Evolutionary conservation across 352 stramenopile species (phyloP).

Genomic region (Phytopythium delawarense): DNA sequence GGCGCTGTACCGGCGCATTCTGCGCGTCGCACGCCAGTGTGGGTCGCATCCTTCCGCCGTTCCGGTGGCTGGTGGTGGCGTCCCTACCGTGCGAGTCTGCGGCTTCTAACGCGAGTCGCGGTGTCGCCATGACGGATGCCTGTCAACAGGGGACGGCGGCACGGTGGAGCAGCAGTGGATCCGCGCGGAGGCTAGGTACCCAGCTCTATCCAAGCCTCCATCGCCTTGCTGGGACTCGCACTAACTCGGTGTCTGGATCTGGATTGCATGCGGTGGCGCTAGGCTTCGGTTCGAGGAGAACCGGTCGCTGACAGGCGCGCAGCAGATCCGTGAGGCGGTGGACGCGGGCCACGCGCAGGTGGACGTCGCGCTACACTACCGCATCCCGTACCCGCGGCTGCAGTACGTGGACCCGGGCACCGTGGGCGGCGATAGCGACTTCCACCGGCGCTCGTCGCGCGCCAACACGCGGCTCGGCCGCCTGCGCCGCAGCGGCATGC

Average conservation of each 20-base stretch:
- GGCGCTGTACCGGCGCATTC: slow-evolving; percentile 66
- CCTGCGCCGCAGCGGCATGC: slow-evolving; percentile 34
- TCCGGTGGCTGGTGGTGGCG: not conserved
- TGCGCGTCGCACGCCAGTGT: slow-evolving; percentile 72
- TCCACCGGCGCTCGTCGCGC: slow-evolving; percentile 52
- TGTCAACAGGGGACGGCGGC: slow-evolving; percentile 53
- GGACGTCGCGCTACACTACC: slow-evolving; percentile 79
- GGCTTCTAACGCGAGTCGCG: slow-evolving; percentile 2
- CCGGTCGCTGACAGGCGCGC: slow-evolving; percentile 23
- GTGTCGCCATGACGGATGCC: slow-evolving; percentile 4
- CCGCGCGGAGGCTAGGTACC: slow-evolving; percentile 52
- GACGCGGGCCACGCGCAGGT: slow-evolving; percentile 62
- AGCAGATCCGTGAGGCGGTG: slow-evolving; percentile 44
- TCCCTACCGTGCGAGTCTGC: not conserved
- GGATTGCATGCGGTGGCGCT: no score
- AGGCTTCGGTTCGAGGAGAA: slow-evolving; percentile 69
- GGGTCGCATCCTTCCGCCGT: slow-evolving; percentile 15
- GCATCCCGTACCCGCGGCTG: slow-evolving; percentile 78
- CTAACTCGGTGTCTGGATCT: not conserved
- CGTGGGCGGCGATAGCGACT: slow-evolving; percentile 67
- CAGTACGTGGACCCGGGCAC: slow-evolving; percentile 77
- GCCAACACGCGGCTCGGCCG: slow-evolving; percentile 45
- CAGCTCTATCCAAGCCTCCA: not conserved
- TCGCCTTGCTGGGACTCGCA: not conserved
- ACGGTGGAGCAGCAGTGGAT: slow-evolving; percentile 63